Evolutionary conservation across 495 filamentous ascomycete species (phyloP).

Genomic region (Penicillium diatomitis): DNA sequence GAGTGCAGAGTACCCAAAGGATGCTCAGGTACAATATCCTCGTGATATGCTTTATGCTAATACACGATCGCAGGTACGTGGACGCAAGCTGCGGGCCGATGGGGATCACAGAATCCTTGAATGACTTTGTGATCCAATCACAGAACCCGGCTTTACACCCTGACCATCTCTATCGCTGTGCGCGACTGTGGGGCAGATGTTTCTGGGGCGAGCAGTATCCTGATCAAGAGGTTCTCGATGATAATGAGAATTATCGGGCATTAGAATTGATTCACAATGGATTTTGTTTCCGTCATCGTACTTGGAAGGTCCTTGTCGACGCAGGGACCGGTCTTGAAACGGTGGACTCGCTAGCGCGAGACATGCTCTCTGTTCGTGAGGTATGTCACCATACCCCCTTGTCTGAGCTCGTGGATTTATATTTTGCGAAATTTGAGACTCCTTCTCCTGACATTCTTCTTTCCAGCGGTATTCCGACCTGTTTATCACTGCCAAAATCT

Average conservation of each 20-base stretch:
- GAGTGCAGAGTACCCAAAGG: neutral
- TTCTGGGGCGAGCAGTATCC: conserved; percentile 41
- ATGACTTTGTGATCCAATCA: conserved; percentile 28
- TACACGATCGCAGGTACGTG: conserved; percentile 22
- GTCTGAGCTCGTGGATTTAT: too few species aligned
- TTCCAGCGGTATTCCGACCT: conserved; percentile 32
- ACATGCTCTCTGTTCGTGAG: conserved; percentile 25
- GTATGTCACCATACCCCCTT: conserved; percentile 10
- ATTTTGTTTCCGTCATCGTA: conserved; percentile 29
- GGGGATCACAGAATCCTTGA: conserved; percentile 29
- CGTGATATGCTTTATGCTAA: neutral
- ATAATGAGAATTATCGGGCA: conserved; percentile 39
- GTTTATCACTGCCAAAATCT: conserved; percentile 35
- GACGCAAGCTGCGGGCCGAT: conserved; percentile 27
- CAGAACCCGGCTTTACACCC: conserved; percentile 30
- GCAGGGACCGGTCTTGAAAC: conserved; percentile 20
- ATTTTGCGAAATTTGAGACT: neutral
- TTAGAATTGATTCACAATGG: conserved; percentile 30
- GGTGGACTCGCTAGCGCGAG: conserved; percentile 23
- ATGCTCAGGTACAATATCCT: too few species aligned
- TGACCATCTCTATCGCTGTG: conserved; percentile 30
- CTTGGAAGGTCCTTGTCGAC: conserved; percentile 29
- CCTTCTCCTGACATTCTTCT: neutral
- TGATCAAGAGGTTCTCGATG: conserved; percentile 36
- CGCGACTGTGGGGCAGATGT: conserved; percentile 35